Evolutionary conservation across 2,329 filamentous ascomycete species (phyloP).

Genomic region (Davidsoniella neocaledoniae): DNA sequence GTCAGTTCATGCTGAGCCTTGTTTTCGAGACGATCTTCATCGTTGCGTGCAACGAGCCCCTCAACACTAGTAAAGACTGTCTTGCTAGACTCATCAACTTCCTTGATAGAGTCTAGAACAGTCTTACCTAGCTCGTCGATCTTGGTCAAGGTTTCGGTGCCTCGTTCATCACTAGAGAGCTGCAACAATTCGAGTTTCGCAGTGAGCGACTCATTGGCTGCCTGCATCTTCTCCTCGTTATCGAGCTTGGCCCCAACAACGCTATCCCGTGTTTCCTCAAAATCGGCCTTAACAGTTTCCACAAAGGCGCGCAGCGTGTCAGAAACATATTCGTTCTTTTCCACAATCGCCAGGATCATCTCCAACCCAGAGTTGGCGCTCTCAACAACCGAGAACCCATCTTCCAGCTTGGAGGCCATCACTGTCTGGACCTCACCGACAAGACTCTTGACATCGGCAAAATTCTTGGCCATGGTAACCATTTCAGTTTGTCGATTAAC

Average conservation of each 20-base stretch:
- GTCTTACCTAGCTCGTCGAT: constrained; percentile 71
- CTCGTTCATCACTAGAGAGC: neutral
- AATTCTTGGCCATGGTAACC: constrained; percentile 57
- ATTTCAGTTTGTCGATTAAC: constrained; percentile 76
- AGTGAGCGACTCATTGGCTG: constrained; percentile 35
- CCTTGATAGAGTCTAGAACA: constrained; percentile 61
- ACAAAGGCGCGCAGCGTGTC: constrained; percentile 56
- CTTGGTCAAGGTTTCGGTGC: constrained; percentile 57
- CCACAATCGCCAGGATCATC: constrained; percentile 23
- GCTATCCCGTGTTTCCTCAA: constrained; percentile 70
- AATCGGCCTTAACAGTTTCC: constrained; percentile 65
- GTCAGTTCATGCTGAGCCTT: constrained; percentile 72
- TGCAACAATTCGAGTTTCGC: constrained; percentile 23
- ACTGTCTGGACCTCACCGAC: constrained; percentile 65
- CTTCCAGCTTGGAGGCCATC: constrained; percentile 58
- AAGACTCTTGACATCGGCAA: constrained; percentile 61
- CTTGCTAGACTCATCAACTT: constrained; percentile 73
- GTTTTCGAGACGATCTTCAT: constrained; percentile 55
- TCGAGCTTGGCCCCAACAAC: constrained; percentile 70
- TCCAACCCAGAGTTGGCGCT: constrained; percentile 30
- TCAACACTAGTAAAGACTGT: constrained; percentile 73
- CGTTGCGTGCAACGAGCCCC: constrained; percentile 56
- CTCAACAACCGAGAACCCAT: constrained; percentile 57
- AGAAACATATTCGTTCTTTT: constrained; percentile 37
- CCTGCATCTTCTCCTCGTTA: constrained; percentile 57